A percentile compares a stretch with the other conserved stretches of the same genome.
These are phyloP conservation scores for Thalassiosira mediterranea DNA, from an alignment of 352 stramenopile species.

Conservation along the genomic window DNA sequence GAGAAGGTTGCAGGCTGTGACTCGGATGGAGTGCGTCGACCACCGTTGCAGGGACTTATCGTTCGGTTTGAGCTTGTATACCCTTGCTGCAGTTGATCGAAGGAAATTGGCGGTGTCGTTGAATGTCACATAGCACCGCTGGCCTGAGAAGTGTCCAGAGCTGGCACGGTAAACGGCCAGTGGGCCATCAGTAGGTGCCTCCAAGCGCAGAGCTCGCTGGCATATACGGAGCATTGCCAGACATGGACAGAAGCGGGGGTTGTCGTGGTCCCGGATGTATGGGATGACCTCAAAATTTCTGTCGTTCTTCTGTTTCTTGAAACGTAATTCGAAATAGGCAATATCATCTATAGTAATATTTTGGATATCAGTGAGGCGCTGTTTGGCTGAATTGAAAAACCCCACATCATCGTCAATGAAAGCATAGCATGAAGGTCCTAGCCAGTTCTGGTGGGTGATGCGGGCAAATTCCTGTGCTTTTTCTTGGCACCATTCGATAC, in stretches of 20 bases:
- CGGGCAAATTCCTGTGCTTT: conserved; percentile 3
- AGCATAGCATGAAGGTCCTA: conserved; percentile 16
- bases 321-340: neutral
- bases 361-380: neutral
- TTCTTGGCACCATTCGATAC: conserved; percentile 22
- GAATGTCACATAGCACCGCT: neutral
- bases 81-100: no score
- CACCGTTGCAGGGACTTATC: neutral
- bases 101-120: neutral
- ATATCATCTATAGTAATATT: neutral
- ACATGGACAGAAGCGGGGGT: neutral
- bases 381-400: neutral
- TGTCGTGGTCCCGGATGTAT: conserved; percentile 2
- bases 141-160: neutral
- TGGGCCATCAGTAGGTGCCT: conserved; percentile 2
- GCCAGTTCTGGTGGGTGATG: conserved; percentile 1
- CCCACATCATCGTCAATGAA: conserved; percentile 11
- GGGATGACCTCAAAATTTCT: conserved; percentile 22
- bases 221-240: conserved; percentile 7
- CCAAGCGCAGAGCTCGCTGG: neutral
- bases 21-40: conserved; percentile 23
- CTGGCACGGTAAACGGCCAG: conserved; percentile 7
- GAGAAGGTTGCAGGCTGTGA: conserved; percentile 29
- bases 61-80: conserved; percentile 2
- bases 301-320: conserved; percentile 25